These are phyloP conservation scores for Talaromyces sp. DNA, from an alignment of 2,329 filamentous ascomycete genomes.

Conservation along the genomic window DNA sequence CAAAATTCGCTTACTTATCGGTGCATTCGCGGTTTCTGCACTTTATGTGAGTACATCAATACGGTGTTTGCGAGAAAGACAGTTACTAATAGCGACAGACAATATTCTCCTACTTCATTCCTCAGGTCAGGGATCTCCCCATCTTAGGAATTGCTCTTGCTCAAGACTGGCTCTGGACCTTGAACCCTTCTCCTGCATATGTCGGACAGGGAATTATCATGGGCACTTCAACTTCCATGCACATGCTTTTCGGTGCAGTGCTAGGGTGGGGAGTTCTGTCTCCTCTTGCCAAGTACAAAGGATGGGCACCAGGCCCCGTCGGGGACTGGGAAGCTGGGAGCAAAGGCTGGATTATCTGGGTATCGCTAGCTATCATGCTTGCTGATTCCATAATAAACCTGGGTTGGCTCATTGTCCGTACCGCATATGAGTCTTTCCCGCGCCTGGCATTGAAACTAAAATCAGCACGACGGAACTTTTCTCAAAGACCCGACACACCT, in stretches of 20 bases:
- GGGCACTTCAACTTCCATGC: conserved; percentile 88
- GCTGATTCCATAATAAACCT: conserved; percentile 87
- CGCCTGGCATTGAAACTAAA: conserved; percentile 23
- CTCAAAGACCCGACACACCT: conserved; percentile 11
- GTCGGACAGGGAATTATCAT: conserved; percentile 98
- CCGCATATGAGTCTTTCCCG: conserved; percentile 48
- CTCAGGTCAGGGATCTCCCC: conserved; percentile 76
- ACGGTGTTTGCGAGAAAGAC: neutral
- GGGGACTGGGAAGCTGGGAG: conserved; percentile 86
- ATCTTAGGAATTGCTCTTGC: conserved; percentile 73
- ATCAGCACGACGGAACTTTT: conserved; percentile 23
- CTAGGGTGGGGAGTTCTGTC: conserved; percentile 89
- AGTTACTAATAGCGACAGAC: conserved; percentile 49
- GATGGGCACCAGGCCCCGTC: conserved; percentile 85
- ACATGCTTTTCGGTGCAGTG: conserved; percentile 88
- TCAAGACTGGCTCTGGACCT: conserved; percentile 81
- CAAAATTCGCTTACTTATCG: conserved; percentile 54
- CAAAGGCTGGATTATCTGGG: conserved; percentile 98
- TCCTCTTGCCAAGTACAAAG: conserved; percentile 74
- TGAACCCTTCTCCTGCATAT: conserved; percentile 96
- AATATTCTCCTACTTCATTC: conserved; percentile 82
- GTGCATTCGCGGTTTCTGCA: conserved; percentile 56
- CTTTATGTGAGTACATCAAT: conserved; percentile 37
- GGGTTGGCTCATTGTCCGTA: conserved; percentile 66
- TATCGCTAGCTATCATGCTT: conserved; percentile 93